phyloP scores from a whole-genome alignment of 2,329 filamentous ascomycete genomes.

The Emergomyces orientalis region DNA sequence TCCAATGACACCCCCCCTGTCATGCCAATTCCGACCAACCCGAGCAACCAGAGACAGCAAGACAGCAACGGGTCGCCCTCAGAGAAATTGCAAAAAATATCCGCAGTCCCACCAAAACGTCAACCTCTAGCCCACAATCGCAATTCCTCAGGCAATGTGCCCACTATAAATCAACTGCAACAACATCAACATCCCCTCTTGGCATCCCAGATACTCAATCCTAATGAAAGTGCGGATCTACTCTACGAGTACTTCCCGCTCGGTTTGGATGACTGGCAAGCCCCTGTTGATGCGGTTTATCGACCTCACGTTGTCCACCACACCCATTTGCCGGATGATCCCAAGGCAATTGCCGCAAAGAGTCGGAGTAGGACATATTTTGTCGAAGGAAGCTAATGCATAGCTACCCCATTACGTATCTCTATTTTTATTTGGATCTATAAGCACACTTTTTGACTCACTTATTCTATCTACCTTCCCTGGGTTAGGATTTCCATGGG shows the following conservation, averaged over 20 bases:
- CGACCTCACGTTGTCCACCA: slow-evolving; percentile 90
- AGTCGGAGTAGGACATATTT: slow-evolving; percentile 65
- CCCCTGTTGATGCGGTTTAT: slow-evolving; percentile 81
- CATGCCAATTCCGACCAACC: slow-evolving; percentile 9
- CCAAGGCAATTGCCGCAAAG: slow-evolving; percentile 58
- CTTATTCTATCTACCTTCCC: neutral
- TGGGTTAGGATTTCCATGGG: neutral
- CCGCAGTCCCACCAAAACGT: slow-evolving; percentile 25
- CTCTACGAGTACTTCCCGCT: slow-evolving; percentile 94
- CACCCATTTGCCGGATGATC: slow-evolving; percentile 58
- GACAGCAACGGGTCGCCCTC: slow-evolving; percentile 5
- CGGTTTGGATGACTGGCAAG: slow-evolving; percentile 83
- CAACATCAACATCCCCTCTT: slow-evolving; percentile 25
- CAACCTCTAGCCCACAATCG: slow-evolving; percentile 22
- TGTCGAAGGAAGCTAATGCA: slow-evolving; percentile 33
- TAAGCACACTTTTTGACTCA: neutral
- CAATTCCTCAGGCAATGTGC: slow-evolving; percentile 21
- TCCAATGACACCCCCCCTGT: slow-evolving; percentile 9
- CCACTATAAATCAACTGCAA: slow-evolving; percentile 24
- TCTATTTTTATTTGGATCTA: neutral
- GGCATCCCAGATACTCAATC: slow-evolving; percentile 47
- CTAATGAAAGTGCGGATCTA: slow-evolving; percentile 65
- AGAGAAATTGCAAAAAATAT: slow-evolving; percentile 20
- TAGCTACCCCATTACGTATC: neutral
- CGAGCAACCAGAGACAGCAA: neutral